Percentiles rank a stretch among this genome's conserved stretches.
These are phyloP conservation scores for Cucumis cinereus DNA, from an alignment of 306 rosid species.

Conservation along the genomic window DNA sequence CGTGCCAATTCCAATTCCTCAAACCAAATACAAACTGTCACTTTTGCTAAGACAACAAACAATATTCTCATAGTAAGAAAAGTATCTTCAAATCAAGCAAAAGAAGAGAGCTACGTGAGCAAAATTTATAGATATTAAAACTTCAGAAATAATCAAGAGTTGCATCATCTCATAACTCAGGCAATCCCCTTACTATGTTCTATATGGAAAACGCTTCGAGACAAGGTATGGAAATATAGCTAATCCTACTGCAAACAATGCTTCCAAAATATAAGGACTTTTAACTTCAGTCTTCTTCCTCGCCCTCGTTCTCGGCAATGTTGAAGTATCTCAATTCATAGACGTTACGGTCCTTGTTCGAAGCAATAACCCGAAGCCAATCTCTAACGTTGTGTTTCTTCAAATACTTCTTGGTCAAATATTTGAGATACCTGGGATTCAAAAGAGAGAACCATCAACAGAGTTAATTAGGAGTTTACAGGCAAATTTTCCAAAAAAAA, in stretches of 20 bases:
- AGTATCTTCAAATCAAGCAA: not conserved
- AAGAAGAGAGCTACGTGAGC: not conserved
- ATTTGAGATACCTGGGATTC: constrained; percentile 54
- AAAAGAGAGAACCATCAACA: not conserved
- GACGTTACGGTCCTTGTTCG: constrained; percentile 77
- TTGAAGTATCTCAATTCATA: constrained; percentile 91
- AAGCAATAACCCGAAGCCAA: constrained; percentile 88
- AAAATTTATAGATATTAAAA: not conserved
- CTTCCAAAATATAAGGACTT: not conserved
- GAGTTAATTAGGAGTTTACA: not conserved
- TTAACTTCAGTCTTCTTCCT: constrained; percentile 56
- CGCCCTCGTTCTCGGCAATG: constrained; percentile 91
- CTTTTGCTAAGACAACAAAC: not conserved
- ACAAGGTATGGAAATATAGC: not conserved
- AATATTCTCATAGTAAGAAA: not conserved
- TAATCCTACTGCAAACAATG: not conserved
- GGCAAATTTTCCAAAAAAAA: not conserved
- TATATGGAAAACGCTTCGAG: constrained; percentile 1
- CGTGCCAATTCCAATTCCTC: not conserved
- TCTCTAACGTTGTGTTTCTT: constrained; percentile 92
- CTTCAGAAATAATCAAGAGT: not conserved
- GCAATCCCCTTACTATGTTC: not conserved
- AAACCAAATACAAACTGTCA: not conserved
- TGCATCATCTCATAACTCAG: not conserved
- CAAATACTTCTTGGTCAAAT: constrained; percentile 87